phyloP scores from a whole-genome alignment of 345 rosid genomes.

The Ceriops tagal region DNA sequence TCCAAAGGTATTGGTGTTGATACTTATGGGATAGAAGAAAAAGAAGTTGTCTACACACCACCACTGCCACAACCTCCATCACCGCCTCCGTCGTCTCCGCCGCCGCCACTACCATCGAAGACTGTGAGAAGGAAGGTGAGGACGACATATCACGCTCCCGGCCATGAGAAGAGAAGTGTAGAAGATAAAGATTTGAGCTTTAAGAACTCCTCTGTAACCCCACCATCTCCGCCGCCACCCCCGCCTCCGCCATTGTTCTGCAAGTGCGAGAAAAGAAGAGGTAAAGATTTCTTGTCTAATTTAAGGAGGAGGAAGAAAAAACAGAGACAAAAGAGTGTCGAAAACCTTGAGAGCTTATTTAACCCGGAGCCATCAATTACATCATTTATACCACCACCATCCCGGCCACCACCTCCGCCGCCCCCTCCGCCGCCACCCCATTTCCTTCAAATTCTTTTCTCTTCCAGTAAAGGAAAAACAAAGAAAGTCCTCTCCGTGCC shows the following conservation, averaged over 20 bases:
- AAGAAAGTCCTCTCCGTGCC: slow-evolving; percentile 34
- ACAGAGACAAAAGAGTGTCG: slow-evolving; percentile 78
- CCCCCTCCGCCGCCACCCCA: slow-evolving; percentile 43
- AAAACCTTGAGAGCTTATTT: slow-evolving; percentile 65
- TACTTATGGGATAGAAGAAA: not conserved
- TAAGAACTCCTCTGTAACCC: slow-evolving; percentile 10
- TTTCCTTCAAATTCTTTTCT: slow-evolving; percentile 56
- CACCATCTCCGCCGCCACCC: slow-evolving; percentile 14
- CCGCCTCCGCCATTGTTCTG: slow-evolving; percentile 20
- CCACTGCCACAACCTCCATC: slow-evolving; percentile 14
- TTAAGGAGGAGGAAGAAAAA: slow-evolving; percentile 57
- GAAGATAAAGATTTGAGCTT: slow-evolving; percentile 16
- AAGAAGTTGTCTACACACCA: slow-evolving; percentile 15
- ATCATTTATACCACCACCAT: slow-evolving; percentile 18
- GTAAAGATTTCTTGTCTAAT: slow-evolving; percentile 56
- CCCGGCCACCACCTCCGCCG: slow-evolving; percentile 27
- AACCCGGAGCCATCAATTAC: slow-evolving; percentile 25
- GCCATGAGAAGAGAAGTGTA: slow-evolving; percentile 12
- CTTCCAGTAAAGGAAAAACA: slow-evolving; percentile 55
- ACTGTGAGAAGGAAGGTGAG: slow-evolving; percentile 29
- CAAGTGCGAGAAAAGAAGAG: slow-evolving; percentile 54
- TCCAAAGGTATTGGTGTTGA: slow-evolving; percentile 25
- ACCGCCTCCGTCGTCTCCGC: slow-evolving; percentile 8
- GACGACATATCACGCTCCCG: slow-evolving; percentile 29
- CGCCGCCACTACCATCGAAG: slow-evolving; percentile 12